Percentiles rank a stretch among this genome's conserved stretches.
Evolutionary conservation across 2,329 filamentous ascomycete species (phyloP).

Genomic region (Cladosporium sp.): DNA sequence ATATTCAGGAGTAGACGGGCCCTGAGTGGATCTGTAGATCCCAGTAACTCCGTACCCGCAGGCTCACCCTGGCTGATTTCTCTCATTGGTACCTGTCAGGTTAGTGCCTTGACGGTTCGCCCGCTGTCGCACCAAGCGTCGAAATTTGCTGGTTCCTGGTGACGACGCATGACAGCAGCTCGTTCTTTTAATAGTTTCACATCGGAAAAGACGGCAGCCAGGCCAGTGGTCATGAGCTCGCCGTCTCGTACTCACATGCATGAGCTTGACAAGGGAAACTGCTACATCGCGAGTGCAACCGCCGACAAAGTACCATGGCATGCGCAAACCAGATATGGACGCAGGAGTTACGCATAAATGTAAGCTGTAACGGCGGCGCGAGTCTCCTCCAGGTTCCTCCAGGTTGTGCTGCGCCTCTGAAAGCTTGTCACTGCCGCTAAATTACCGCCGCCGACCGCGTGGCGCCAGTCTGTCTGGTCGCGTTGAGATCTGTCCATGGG

Average conservation of each 20-base stretch:
- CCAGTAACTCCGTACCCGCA: slow-evolving; percentile 1
- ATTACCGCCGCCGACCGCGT: slow-evolving; percentile 6
- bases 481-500: background rate
- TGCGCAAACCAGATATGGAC: background rate
- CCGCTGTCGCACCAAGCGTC: background rate
- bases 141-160: slow-evolving; percentile 7
- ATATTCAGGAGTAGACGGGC: slow-evolving; percentile 4
- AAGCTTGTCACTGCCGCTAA: slow-evolving; percentile 12
- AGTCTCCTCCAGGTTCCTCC: background rate
- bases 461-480: background rate
- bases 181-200: background rate
- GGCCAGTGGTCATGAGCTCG: background rate
- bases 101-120: slow-evolving; percentile 1
- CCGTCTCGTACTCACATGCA: background rate
- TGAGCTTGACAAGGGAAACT: background rate
- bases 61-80: background rate
- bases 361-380: background rate
- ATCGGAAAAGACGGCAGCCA: background rate
- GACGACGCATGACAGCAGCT: slow-evolving; percentile 3
- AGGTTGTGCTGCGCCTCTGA: slow-evolving; percentile 9
- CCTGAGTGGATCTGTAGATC: slow-evolving; percentile 10
- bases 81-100: background rate
- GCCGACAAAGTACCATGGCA: background rate
- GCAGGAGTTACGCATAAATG: background rate
- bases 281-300: background rate